These are phyloP conservation scores for Ceratocystis papillata DNA, from an alignment of 2,329 filamentous ascomycete species.

Conservation along the genomic window DNA sequence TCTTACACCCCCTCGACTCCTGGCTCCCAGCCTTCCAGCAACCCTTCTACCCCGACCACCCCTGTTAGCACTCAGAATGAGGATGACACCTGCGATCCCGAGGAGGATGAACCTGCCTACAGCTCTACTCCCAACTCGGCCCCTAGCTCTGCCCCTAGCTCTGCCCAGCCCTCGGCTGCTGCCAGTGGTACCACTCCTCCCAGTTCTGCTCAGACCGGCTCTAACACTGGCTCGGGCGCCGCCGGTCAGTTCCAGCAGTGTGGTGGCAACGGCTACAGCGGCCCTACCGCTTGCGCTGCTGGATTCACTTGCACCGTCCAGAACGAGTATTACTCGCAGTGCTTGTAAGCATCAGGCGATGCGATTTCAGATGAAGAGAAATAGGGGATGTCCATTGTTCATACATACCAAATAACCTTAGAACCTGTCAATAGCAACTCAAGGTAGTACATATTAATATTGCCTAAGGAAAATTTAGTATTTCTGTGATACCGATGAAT, in stretches of 20 bases:
- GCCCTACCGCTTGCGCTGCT: conserved; percentile 32
- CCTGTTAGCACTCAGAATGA: background rate
- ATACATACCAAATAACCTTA: conserved; percentile 5
- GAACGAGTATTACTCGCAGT: conserved; percentile 37
- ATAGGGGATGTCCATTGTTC: background rate
- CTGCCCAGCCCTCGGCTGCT: conserved; percentile 30
- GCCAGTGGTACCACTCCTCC: conserved; percentile 24
- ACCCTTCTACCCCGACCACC: background rate
- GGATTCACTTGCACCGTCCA: conserved; percentile 32
- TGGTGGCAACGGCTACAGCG: conserved; percentile 32
- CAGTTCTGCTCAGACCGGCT: background rate
- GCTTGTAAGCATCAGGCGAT: conserved; percentile 29
- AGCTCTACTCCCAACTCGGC: background rate
- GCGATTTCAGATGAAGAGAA: background rate
- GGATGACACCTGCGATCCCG: background rate
- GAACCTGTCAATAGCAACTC: background rate
- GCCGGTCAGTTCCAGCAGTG: conserved; percentile 33
- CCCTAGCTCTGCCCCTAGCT: conserved; percentile 21
- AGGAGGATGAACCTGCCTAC: background rate
- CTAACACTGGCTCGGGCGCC: conserved; percentile 27
- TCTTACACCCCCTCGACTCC: background rate
- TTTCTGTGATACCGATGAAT: background rate
- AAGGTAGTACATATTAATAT: no score
- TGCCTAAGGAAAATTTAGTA: no score
- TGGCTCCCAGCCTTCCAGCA: no score